Conservation (phyloP, 306 rosid genomes). For the Ochetophila trinervis region DNA sequence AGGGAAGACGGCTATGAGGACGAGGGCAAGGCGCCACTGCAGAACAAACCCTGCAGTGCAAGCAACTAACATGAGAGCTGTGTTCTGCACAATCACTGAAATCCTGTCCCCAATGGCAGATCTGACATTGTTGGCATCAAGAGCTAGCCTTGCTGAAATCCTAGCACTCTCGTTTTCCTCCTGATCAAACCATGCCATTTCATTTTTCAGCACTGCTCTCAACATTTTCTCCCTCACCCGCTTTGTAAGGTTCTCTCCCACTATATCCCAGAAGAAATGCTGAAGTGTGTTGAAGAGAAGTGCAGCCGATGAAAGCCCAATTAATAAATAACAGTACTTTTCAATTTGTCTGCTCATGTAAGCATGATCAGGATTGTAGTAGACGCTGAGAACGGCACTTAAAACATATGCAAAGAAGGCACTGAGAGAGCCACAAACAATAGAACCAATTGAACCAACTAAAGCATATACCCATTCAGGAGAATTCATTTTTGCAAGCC, state of each 20-base stretch:
- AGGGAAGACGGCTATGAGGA: constrained; percentile 91
- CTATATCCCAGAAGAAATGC: constrained; percentile 94
- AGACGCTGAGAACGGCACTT: constrained; percentile 86
- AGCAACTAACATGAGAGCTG: constrained; percentile 87
- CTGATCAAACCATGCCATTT: constrained; percentile 94
- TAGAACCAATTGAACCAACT: constrained; percentile 83
- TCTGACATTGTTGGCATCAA: constrained; percentile 91
- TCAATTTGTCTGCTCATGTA: constrained; percentile 73
- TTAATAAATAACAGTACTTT: constrained; percentile 81
- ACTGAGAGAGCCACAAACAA: constrained; percentile 91
- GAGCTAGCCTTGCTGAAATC: constrained; percentile 78
- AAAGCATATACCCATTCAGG: constrained; percentile 94
- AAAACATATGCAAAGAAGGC: constrained; percentile 96
- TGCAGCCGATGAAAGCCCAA: constrained; percentile 89
- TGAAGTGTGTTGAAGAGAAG: constrained; percentile 90
- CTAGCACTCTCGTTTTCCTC: constrained; percentile 95
- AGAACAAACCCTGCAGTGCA: constrained; percentile 92
- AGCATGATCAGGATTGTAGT: constrained; percentile 64
- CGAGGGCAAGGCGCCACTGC: constrained; percentile 97
- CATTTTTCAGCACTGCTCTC: constrained; percentile 69
- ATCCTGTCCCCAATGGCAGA: constrained; percentile 93
- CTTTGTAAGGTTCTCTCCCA: constrained; percentile 85
- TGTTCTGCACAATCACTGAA: constrained; percentile 91
- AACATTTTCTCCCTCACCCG: constrained; percentile 92
- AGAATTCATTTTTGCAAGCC: constrained; percentile 97